phyloP scores from a whole-genome alignment of 2,329 filamentous ascomycete genomes.

The Diaporthe velutina region DNA sequence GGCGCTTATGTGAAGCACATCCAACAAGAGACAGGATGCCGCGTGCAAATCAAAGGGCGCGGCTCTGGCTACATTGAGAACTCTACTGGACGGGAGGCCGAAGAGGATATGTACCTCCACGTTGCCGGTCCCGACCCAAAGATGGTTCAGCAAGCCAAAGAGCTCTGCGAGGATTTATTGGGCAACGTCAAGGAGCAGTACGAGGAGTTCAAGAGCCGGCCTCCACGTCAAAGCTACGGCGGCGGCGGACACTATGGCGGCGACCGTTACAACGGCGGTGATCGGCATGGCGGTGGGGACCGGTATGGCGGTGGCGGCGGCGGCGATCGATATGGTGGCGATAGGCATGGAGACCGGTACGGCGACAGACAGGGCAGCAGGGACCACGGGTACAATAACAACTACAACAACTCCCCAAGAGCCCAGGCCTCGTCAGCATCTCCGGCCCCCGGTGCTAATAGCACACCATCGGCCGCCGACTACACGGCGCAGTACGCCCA shows the following conservation, averaged over 20 bases:
- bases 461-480: constrained; percentile 65
- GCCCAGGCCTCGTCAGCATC: constrained; percentile 42
- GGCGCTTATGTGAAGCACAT: constrained; percentile 99
- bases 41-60: constrained; percentile 97
- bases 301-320: constrained; percentile 56
- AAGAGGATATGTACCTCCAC: constrained; percentile 96
- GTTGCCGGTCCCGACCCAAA: constrained; percentile 92
- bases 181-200: constrained; percentile 90
- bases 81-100: constrained; percentile 88
- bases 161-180: constrained; percentile 89
- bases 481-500: constrained; percentile 87
- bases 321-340: constrained; percentile 52
- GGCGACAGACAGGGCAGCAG: constrained; percentile 41
- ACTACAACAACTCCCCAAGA: constrained; percentile 28
- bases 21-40: constrained; percentile 92
- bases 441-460: constrained; percentile 57
- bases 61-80: constrained; percentile 95
- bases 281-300: constrained; percentile 56
- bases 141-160: constrained; percentile 88
- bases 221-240: constrained; percentile 74
- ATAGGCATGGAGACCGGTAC: constrained; percentile 50
- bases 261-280: constrained; percentile 53
- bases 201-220: constrained; percentile 88
- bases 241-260: constrained; percentile 49
- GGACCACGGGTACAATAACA: constrained; percentile 41